phyloP scores from a whole-genome alignment of 345 rosid species.

The Erucastrum elatum region DNA sequence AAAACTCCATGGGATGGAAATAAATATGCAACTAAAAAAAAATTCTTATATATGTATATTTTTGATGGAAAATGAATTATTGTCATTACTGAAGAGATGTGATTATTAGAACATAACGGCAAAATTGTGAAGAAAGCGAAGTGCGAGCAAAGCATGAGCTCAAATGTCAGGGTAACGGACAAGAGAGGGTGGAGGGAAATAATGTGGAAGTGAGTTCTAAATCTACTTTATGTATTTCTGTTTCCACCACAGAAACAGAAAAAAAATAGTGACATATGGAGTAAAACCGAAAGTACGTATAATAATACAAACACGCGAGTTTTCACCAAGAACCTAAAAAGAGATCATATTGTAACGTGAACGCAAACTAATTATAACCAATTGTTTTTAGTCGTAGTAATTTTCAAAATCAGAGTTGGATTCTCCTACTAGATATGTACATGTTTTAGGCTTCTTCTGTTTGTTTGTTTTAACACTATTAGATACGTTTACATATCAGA shows the following conservation, averaged over 20 bases:
- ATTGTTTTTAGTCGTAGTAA: neutral
- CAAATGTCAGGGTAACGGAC: conserved; percentile 12
- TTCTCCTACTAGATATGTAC: neutral
- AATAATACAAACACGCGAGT: neutral
- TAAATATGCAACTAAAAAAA: neutral
- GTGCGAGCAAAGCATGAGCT: conserved; percentile 29
- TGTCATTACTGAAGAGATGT: neutral
- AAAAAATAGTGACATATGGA: neutral
- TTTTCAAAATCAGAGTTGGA: neutral
- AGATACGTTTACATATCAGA: neutral
- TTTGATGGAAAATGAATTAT: neutral
- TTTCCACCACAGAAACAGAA: neutral
- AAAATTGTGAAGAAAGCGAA: conserved; percentile 8
- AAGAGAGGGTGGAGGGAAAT: neutral
- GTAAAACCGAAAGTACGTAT: neutral
- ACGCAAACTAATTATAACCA: neutral
- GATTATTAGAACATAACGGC: neutral
- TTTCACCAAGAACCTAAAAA: neutral
- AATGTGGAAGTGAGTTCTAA: conserved; percentile 6
- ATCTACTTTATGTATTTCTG: neutral
- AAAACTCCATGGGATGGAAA: neutral
- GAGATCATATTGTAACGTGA: neutral
- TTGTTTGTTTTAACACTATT: neutral
- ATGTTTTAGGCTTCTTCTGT: neutral
- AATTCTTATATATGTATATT: neutral